These are phyloP conservation scores for Kuraishia cidri DNA, from an alignment of 805 yeast species.

Conservation along the genomic window DNA sequence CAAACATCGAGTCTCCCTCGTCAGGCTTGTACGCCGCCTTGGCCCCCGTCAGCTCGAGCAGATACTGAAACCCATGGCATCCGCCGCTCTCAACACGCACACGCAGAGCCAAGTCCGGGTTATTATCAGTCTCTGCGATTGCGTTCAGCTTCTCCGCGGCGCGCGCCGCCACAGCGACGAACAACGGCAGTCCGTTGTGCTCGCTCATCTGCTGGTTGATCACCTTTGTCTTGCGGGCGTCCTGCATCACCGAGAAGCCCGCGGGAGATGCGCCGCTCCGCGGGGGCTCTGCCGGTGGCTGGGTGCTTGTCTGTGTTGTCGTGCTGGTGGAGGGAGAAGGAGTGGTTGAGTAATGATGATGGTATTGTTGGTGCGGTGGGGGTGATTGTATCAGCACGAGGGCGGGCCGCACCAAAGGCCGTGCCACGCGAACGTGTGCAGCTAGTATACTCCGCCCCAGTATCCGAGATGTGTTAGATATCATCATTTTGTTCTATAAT, in stretches of 20 bases:
- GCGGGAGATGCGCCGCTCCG: no score
- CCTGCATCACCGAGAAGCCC: slow-evolving; percentile 9
- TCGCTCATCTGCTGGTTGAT: slow-evolving; percentile 21
- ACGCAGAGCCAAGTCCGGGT: slow-evolving; percentile 55
- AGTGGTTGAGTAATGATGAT: no score
- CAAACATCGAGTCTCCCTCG: slow-evolving; percentile 41
- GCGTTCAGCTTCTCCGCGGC: slow-evolving; percentile 44
- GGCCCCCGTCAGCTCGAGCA: slow-evolving; percentile 45
- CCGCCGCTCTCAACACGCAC: slow-evolving; percentile 92
- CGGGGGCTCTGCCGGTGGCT: no score
- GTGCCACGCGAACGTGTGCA: no score
- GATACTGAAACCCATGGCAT: slow-evolving; percentile 95
- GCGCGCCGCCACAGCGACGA: slow-evolving; percentile 34
- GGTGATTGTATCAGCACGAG: no score
- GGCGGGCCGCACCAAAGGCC: no score
- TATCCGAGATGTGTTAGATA: no score
- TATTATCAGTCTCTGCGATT: slow-evolving; percentile 43
- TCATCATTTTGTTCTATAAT: no score
- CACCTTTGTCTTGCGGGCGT: slow-evolving; percentile 21
- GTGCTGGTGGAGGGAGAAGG: no score
- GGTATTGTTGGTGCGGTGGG: no score
- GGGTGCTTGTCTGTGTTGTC: no score
- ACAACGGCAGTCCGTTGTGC: slow-evolving; percentile 23
- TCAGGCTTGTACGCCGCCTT: slow-evolving; percentile 20
- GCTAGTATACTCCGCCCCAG: no score